These are phyloP conservation scores for Aspergillus piperis DNA, from an alignment of 2,329 filamentous ascomycete species.

Conservation along the genomic window DNA sequence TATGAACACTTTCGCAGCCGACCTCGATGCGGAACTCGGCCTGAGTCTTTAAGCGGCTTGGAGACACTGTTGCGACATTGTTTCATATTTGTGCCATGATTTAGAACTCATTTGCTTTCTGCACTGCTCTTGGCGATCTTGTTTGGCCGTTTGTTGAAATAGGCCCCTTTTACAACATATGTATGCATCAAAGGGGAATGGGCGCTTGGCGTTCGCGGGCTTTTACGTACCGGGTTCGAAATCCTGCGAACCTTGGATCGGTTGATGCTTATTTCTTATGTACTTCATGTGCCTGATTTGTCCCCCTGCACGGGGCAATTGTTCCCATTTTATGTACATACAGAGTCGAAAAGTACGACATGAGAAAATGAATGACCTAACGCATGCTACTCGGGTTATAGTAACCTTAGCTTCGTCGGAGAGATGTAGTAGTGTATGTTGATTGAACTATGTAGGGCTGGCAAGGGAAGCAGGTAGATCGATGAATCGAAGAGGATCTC, in stretches of 20 bases:
- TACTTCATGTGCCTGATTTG: neutral
- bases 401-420: too few species aligned
- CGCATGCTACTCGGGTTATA: neutral
- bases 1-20: conserved; percentile 9
- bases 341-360: conserved; percentile 16
- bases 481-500: too few species aligned
- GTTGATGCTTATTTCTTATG: neutral
- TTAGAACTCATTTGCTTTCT: neutral
- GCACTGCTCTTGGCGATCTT: neutral
- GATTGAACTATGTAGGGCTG: too few species aligned
- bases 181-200: neutral
- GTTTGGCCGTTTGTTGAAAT: neutral
- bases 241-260: neutral
- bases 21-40: conserved; percentile 26
- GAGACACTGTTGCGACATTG: neutral
- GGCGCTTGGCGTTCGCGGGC: neutral
- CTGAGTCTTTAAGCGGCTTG: conserved; percentile 16
- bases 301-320: neutral
- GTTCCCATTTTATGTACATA: conserved; percentile 12
- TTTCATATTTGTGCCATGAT: neutral
- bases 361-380: conserved; percentile 14
- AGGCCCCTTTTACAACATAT: neutral
- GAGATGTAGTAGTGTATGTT: too few species aligned
- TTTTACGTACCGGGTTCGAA: neutral
- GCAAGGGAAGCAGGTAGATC: too few species aligned